A percentile compares a stretch with the other conserved stretches of the same genome.
Evolutionary conservation across 805 yeast species (phyloP).

Genomic region (Barnettozyma vustinii): DNA sequence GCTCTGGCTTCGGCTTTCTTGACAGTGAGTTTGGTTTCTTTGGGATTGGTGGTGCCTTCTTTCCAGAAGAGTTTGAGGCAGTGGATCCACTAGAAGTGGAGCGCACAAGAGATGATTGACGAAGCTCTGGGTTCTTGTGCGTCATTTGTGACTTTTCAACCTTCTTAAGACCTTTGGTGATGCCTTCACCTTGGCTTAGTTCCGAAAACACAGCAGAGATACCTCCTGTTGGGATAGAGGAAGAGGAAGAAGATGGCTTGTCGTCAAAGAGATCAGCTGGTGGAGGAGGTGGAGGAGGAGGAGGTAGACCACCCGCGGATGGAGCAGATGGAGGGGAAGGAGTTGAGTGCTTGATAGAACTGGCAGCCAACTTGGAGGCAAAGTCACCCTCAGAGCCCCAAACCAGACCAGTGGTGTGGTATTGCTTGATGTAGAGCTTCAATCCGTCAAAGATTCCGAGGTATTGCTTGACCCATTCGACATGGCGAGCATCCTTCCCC

Average conservation of each 20-base stretch:
- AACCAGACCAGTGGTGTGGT: slow-evolving; percentile 77
- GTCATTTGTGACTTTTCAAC: slow-evolving; percentile 94
- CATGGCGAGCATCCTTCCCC: slow-evolving; percentile 62
- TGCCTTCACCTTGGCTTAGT: slow-evolving; percentile 75
- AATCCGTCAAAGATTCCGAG: slow-evolving; percentile 62
- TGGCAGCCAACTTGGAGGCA: slow-evolving; percentile 38
- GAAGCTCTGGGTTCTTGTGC: slow-evolving; percentile 81
- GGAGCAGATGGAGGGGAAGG: slow-evolving; percentile 47
- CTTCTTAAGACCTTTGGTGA: slow-evolving; percentile 83
- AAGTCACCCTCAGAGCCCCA: slow-evolving; percentile 71
- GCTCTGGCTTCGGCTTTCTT: slow-evolving; percentile 46
- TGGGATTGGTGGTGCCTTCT: slow-evolving; percentile 62
- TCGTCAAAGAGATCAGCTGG: slow-evolving; percentile 64
- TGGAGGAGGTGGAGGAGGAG: slow-evolving; percentile 95
- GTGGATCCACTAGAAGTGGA: slow-evolving; percentile 6
- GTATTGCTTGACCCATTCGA: slow-evolving; percentile 76
- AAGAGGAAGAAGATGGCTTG: slow-evolving; percentile 17
- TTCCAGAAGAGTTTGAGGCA: slow-evolving; percentile 28
- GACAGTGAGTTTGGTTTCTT: slow-evolving; percentile 69
- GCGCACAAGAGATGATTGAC: slow-evolving; percentile 47
- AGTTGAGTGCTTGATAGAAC: slow-evolving; percentile 28
- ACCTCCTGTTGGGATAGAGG: slow-evolving; percentile 39
- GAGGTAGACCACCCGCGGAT: slow-evolving; percentile 64
- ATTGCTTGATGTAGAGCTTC: slow-evolving; percentile 66
- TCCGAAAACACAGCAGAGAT: slow-evolving; percentile 90